Base-by-base conservation (phyloP, 192 early-diverging fungal species). In the Mortierella claussenii region DNA sequence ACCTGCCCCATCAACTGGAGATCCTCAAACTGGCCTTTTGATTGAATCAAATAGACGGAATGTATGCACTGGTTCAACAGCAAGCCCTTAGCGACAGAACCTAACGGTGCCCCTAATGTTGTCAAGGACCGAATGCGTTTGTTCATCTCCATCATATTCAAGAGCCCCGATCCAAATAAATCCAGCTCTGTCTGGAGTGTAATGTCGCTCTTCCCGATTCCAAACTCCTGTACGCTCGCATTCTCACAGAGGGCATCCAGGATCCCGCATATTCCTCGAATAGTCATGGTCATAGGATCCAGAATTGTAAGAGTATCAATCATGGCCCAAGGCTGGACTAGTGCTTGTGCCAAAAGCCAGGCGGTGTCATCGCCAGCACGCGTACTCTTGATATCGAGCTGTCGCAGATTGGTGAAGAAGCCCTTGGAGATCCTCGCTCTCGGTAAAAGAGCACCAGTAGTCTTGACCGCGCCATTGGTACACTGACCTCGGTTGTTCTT, bases 341-440 rank as follows among this genome's bases (percentile, higher is more conserved):
- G 34, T 12, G 73, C 73, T 42, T 76, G 73, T 6, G 73, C 57
- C 27, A 76, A 43, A 5, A 61, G 40, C 73, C 73, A 76, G 0
- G 73, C 73, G 4, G 55, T 56, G 2, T 32, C 52, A 27, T 76
- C 64, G 0, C 73, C 73, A 28, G 62, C 48, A n/a, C 31, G 34
- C 3, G 73, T 76, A 18, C 73, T 76, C 47, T 76, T 76, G 42
- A 76, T 52, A 40, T 76, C 73, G n/a, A 76, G 47, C 26, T 76
- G 57, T 18, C 65, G 63, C 21, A 76, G 33, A 11, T 76, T 76
- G 12, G 64, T 61, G 53, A 76, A 76, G 52, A 67, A 76, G 5
- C 65, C 65, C 2, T 49, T 33, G 8, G 23, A 6, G 61, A 34
- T 4, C 27, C 6, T 4, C 31, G 42, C 57, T 37, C 34, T 20